Percentiles rank a stretch among this genome's conserved stretches.
Conservation (phyloP, 2,329 filamentous ascomycete genomes). For the Stachybotrys elegans region DNA sequence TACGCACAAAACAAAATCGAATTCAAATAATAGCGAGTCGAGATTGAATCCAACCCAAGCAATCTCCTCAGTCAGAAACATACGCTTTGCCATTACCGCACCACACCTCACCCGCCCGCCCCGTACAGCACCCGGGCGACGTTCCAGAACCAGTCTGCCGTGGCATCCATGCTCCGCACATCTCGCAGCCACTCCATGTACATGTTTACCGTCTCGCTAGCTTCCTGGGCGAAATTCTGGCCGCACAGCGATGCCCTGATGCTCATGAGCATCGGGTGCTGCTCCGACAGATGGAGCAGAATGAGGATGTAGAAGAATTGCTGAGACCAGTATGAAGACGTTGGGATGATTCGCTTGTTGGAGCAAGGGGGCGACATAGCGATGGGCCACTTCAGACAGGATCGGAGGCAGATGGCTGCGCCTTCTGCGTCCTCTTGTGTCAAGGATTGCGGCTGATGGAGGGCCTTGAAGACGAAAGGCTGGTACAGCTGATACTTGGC, state of each 20-base stretch:
- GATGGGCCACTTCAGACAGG: slow-evolving; percentile 56
- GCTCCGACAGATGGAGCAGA: slow-evolving; percentile 48
- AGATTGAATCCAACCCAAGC: too few species aligned
- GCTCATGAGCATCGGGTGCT: slow-evolving; percentile 42
- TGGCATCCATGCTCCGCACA: slow-evolving; percentile 47
- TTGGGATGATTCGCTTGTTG: slow-evolving; percentile 54
- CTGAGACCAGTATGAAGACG: slow-evolving; percentile 57
- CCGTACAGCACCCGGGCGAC: slow-evolving; percentile 42
- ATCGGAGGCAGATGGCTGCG: slow-evolving; percentile 51
- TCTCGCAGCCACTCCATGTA: slow-evolving; percentile 58
- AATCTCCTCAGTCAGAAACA: too few species aligned
- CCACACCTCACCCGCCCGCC: slow-evolving; percentile 27
- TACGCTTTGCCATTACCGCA: too few species aligned
- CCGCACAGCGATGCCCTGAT: slow-evolving; percentile 46
- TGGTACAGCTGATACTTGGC: slow-evolving; percentile 53
- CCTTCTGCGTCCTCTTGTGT: slow-evolving; percentile 48
- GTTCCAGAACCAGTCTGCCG: slow-evolving; percentile 52
- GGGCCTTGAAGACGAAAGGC: slow-evolving; percentile 54
- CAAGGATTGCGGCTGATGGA: slow-evolving; percentile 51
- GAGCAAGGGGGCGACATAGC: slow-evolving; percentile 50
- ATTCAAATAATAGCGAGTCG: too few species aligned
- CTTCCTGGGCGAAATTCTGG: slow-evolving; percentile 44
- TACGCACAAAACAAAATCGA: too few species aligned
- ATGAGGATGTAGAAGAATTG: slow-evolving; percentile 55
- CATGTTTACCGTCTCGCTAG: slow-evolving; percentile 41